Evolutionary conservation across 2,329 filamentous ascomycete species (phyloP).

Genomic region (Xylariaceae sp.): DNA sequence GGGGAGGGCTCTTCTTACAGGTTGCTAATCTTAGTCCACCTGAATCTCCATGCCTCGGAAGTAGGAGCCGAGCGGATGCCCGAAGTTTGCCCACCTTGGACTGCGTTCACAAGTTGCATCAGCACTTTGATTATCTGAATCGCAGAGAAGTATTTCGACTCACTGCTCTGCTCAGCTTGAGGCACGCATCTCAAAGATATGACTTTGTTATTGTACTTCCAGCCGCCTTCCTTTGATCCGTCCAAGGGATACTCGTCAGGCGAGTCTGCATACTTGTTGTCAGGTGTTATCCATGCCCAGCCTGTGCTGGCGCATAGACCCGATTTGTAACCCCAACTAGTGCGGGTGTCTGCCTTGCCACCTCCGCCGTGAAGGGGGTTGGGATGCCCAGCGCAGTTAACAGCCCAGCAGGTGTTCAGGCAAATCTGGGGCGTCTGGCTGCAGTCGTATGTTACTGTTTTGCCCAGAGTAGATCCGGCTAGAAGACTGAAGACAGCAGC

Average conservation of each 20-base stretch:
- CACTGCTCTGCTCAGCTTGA: neutral
- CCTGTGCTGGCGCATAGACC: neutral
- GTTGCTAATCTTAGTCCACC: too few species aligned
- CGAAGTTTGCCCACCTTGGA: too few species aligned
- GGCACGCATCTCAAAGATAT: constrained; percentile 1
- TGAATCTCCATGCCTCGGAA: too few species aligned
- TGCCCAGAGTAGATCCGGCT: too few species aligned
- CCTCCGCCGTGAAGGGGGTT: constrained; percentile 1
- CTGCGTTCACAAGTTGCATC: too few species aligned
- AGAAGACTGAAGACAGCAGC: too few species aligned
- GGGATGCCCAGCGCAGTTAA: constrained; percentile 1
- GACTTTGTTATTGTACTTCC: neutral
- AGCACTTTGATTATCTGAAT: too few species aligned
- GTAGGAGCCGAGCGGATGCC: too few species aligned
- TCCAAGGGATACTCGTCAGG: constrained; percentile 7
- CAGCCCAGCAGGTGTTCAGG: constrained; percentile 7
- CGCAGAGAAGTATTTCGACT: neutral
- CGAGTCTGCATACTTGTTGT: neutral
- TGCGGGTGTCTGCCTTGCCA: too few species aligned
- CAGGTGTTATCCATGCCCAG: neutral
- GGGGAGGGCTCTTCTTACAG: too few species aligned
- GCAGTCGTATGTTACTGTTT: constrained; percentile 1
- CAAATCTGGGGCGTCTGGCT: constrained; percentile 3
- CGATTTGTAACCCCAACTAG: neutral
- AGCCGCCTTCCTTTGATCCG: neutral